phyloP scores from a whole-genome alignment of 2,329 filamentous ascomycete genomes.

The Botrytis pseudocinerea region DNA sequence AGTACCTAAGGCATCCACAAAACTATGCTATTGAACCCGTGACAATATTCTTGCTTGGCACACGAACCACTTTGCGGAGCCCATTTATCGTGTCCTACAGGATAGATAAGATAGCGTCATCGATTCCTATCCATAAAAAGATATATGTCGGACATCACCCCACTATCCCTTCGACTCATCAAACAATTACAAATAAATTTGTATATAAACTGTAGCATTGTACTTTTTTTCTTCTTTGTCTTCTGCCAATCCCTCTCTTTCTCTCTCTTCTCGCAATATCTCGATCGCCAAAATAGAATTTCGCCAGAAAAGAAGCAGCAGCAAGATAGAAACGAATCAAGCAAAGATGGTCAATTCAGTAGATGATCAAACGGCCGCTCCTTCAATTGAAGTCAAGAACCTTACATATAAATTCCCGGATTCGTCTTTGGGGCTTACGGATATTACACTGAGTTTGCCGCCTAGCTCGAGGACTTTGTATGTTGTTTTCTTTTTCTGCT shows the following conservation, averaged over 20 bases:
- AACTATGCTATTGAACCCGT: no score
- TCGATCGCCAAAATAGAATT: background rate
- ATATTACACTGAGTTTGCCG: constrained; percentile 64
- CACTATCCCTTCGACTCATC: background rate
- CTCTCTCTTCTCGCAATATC: background rate
- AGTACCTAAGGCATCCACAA: no score
- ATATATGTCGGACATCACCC: constrained; percentile 3
- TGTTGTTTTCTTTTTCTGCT: constrained; percentile 49
- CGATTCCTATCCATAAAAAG: background rate
- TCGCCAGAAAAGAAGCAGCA: background rate
- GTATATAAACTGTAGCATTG: background rate
- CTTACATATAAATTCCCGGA: constrained; percentile 90
- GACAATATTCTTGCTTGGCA: no score
- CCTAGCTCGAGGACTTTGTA: constrained; percentile 57
- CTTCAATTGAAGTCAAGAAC: constrained; percentile 65
- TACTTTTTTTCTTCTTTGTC: background rate
- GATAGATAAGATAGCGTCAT: background rate
- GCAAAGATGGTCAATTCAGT: constrained; percentile 17
- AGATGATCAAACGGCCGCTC: constrained; percentile 32
- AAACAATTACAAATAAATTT: background rate
- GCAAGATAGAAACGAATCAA: background rate
- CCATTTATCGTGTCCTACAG: no score
- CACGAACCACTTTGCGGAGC: no score
- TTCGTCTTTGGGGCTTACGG: constrained; percentile 72
- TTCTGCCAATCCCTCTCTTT: background rate